Conservation (phyloP, 768 basidiomycete species). For the Trametes gibbosa region DNA sequence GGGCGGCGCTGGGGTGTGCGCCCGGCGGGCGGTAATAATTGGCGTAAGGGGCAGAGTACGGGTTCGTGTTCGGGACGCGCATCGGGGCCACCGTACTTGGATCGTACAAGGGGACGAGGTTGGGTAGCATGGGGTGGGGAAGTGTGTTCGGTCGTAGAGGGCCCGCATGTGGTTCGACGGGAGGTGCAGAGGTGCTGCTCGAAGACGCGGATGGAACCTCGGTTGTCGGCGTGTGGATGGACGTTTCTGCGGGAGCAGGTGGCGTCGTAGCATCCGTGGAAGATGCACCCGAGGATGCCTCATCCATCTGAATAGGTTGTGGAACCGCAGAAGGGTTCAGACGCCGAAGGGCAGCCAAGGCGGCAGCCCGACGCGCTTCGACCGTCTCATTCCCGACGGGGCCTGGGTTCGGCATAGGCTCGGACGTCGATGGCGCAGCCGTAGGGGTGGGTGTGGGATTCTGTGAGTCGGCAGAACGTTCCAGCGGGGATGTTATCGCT, state of each 20-base stretch:
- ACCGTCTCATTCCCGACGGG: slow-evolving; percentile 20
- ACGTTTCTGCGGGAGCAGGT: not conserved
- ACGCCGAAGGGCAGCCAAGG: slow-evolving; percentile 63
- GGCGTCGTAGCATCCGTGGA: not conserved
- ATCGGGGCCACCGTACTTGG: slow-evolving; percentile 14
- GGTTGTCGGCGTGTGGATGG: not conserved
- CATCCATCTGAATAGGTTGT: too few species aligned
- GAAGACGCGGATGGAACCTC: slow-evolving; percentile 9
- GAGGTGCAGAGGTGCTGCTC: not conserved
- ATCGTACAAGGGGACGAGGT: slow-evolving; percentile 45
- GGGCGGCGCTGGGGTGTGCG: too few species aligned
- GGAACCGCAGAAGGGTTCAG: slow-evolving; percentile 22
- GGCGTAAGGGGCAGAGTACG: slow-evolving; percentile 1
- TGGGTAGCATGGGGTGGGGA: slow-evolving; percentile 24
- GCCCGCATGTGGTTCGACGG: not conserved
- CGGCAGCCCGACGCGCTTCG: slow-evolving; percentile 55
- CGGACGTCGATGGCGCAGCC: not conserved
- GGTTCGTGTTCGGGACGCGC: not conserved
- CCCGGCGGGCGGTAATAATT: not conserved
- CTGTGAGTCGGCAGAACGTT: not conserved
- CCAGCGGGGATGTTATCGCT: not conserved
- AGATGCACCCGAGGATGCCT: slow-evolving; percentile 1
- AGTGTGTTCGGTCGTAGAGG: slow-evolving; percentile 3
- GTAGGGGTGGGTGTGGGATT: slow-evolving; percentile 11
- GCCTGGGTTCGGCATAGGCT: not conserved